Conservation (phyloP, 345 rosid genomes). For the Excoecaria cochinchinensis region DNA sequence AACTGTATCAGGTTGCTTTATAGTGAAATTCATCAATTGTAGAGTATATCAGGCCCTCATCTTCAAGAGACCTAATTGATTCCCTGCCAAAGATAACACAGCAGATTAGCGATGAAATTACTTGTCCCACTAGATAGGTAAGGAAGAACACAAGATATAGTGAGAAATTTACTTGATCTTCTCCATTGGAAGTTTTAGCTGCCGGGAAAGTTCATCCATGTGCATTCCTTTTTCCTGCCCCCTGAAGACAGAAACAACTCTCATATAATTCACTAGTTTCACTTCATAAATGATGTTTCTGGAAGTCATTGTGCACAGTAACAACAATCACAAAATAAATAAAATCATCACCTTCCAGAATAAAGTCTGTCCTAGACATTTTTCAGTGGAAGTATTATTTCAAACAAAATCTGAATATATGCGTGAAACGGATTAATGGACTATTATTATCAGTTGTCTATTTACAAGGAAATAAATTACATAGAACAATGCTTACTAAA, state of each 20-base stretch:
- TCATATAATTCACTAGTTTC: neutral
- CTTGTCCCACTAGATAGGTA: neutral
- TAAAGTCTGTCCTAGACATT: neutral
- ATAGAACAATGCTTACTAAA: too few relatives aligned
- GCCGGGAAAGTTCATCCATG: constrained; percentile 66
- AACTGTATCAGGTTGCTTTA: constrained; percentile 65
- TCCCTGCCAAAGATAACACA: constrained; percentile 40
- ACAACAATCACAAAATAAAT: neutral
- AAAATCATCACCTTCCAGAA: neutral
- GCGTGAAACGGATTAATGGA: too few relatives aligned
- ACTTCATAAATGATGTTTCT: neutral
- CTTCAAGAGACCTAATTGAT: constrained; percentile 71
- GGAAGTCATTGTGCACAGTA: too few relatives aligned
- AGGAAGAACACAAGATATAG: constrained; percentile 1
- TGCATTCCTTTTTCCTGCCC: constrained; percentile 77
- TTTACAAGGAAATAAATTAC: too few relatives aligned
- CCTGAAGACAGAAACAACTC: constrained; percentile 38
- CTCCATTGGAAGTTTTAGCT: constrained; percentile 67
- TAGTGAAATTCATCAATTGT: constrained; percentile 93
- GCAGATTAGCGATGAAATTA: neutral
- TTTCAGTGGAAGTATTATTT: neutral
- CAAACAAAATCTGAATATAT: too few relatives aligned
- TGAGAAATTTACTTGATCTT: constrained; percentile 66
- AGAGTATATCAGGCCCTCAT: constrained; percentile 87
- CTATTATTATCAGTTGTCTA: too few relatives aligned